Base-by-base conservation (phyloP, 768 basidiomycete genomes). In the Suillus alpinus region DNA sequence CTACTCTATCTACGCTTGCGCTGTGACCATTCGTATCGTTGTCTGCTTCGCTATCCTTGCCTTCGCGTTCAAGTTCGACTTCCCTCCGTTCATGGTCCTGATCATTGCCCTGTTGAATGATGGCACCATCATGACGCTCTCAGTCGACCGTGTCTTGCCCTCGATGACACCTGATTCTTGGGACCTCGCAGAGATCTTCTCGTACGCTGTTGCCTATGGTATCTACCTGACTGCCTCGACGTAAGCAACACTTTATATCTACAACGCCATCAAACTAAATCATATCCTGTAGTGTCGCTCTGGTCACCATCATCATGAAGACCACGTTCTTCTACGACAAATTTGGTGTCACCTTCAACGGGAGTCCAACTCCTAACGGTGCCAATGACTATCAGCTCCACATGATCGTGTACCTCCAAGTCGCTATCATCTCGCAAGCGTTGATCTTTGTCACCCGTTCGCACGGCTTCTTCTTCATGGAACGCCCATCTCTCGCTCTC, bases 61-160 rank as follows among this genome's bases (percentile, higher is more conserved):
- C 47, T 98, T 98, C 75, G 89, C 88, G 39, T 98, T 95, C 88
- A 86, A 89, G 81, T 95, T 96, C 78, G 91, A 97, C 77, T 98
- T 98, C 94, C 96, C 96, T 66, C 94, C 96, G 13, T 98, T 98
- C 86, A 98, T 98, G 96, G 87, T 98, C 67, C 90, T 98, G 75
- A 93, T 98, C 76, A 95, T 98, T 66, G 96, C 96, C 61, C 83
- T 98, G 40, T 80, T 97, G 67, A 98, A 98, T 76, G 96, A 98
- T 73, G 96, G 96, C 73, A 98, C 96, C 64, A 98, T 98, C 83
- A 97, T 98, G 95, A 98, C 96, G 7, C 83, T 98, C 60, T 93
- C 91, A 6, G 89, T 96, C 46, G 96, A 98, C 76, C 92, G 96
- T 72, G 96, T 98, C 59, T 77, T 98, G 67, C 96, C 96, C 23